phyloP scores from a whole-genome alignment of 2,329 filamentous ascomycete genomes.

The Penicillium sp. region DNA sequence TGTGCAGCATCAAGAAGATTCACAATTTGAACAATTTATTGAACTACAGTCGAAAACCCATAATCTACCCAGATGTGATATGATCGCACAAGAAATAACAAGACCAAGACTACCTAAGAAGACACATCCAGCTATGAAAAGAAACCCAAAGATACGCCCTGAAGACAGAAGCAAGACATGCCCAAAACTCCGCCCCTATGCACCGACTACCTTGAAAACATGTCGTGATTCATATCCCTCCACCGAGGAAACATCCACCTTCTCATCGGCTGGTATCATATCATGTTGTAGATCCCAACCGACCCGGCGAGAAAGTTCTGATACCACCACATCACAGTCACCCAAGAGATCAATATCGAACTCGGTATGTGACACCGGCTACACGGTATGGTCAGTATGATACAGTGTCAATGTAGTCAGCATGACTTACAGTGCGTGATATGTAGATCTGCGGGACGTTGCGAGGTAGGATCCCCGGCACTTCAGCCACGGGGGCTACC shows the following conservation, averaged over 20 bases:
- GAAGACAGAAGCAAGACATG: constrained; percentile 18
- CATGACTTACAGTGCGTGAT: constrained; percentile 62
- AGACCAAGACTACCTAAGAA: constrained; percentile 1
- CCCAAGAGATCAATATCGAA: constrained; percentile 97
- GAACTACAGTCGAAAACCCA: background rate
- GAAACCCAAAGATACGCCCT: constrained; percentile 26
- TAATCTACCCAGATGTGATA: constrained; percentile 1
- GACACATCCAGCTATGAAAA: constrained; percentile 9
- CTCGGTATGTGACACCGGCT: constrained; percentile 81
- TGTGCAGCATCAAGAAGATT: background rate
- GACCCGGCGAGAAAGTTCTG: constrained; percentile 76
- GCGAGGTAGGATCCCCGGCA: constrained; percentile 75
- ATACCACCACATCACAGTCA: constrained; percentile 86
- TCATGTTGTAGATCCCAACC: constrained; percentile 79
- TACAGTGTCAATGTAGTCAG: background rate
- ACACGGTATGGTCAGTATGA: constrained; percentile 7
- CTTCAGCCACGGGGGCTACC: constrained; percentile 90
- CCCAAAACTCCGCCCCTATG: constrained; percentile 38
- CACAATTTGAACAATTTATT: background rate
- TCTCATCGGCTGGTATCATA: constrained; percentile 71
- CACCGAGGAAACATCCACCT: constrained; percentile 54
- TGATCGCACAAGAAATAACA: background rate
- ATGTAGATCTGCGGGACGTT: constrained; percentile 88
- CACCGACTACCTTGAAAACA: constrained; percentile 39
- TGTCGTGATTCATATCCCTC: constrained; percentile 48